phyloP scores from a whole-genome alignment of 768 basidiomycete genomes.

The Mycena rebaudengoi region DNA sequence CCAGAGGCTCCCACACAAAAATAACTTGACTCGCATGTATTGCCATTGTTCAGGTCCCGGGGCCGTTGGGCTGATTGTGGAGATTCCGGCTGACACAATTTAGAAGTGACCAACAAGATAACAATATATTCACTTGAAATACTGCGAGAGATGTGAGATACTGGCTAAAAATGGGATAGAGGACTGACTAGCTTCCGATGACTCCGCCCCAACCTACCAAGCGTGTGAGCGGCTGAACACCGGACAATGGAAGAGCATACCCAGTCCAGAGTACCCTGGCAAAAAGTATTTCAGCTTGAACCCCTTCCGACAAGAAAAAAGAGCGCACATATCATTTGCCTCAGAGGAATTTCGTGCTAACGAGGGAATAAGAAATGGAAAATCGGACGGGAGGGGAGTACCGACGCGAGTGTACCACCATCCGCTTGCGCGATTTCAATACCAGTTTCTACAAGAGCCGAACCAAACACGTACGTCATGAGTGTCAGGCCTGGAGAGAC shows the following conservation, averaged over 20 bases:
- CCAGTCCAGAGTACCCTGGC: slow-evolving; percentile 30
- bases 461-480: slow-evolving; percentile 23
- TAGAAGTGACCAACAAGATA: not conserved
- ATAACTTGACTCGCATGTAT: slow-evolving; percentile 23
- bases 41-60: slow-evolving; percentile 25
- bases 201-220: slow-evolving; percentile 25
- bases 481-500: slow-evolving; percentile 27
- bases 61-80: slow-evolving; percentile 18
- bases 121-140: slow-evolving; percentile 12
- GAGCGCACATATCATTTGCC: slow-evolving; percentile 26
- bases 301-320: not conserved
- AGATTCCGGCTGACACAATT: slow-evolving; percentile 22
- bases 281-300: not conserved
- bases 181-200: slow-evolving; percentile 25
- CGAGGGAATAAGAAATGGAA: not conserved
- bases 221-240: not conserved
- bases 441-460: not conserved
- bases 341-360: slow-evolving; percentile 23
- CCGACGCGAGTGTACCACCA: slow-evolving; percentile 29
- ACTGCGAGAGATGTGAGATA: not conserved
- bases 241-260: not conserved
- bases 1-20: no score
- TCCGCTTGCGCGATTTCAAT: slow-evolving; percentile 1
- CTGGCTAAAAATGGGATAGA: not conserved
- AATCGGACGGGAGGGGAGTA: not conserved